A percentile compares a stretch with the other conserved stretches of the same genome.
Conservation (phyloP, 306 rosid species). For the Ormosia semicastrata region DNA sequence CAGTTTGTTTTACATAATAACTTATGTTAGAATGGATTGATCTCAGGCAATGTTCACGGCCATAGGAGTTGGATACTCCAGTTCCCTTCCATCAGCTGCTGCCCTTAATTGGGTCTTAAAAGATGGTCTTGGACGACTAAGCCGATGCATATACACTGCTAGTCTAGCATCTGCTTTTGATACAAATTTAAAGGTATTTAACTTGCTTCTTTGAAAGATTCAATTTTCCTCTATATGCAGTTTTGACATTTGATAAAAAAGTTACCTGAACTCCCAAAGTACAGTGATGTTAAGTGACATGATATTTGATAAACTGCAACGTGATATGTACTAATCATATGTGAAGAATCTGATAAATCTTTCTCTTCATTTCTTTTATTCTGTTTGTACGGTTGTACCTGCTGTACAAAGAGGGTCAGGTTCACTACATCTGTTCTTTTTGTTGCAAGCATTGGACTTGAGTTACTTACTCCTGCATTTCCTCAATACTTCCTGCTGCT, state of each 20-base stretch:
- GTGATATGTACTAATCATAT: not conserved
- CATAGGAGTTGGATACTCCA: constrained; percentile 79
- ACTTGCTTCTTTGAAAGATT: not conserved
- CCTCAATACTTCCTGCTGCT: constrained; percentile 79
- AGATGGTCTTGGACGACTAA: constrained; percentile 89
- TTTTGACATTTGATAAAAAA: constrained; percentile 25
- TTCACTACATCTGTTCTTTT: constrained; percentile 72
- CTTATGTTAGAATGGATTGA: constrained; percentile 37
- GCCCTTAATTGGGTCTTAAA: constrained; percentile 91
- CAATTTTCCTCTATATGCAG: not conserved
- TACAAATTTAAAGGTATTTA: constrained; percentile 81
- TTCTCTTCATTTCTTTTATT: not conserved
- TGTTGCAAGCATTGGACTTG: constrained; percentile 82
- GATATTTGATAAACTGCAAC: constrained; percentile 37
- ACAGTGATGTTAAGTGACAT: constrained; percentile 19
- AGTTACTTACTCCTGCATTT: constrained; percentile 78
- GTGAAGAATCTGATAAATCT: constrained; percentile 2
- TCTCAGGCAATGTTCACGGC: constrained; percentile 91
- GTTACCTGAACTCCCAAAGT: not conserved
- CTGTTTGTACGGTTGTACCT: not conserved
- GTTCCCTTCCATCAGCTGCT: constrained; percentile 92
- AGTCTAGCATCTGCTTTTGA: constrained; percentile 86
- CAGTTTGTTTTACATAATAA: constrained; percentile 5
- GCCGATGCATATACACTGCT: constrained; percentile 89
- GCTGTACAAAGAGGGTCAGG: constrained; percentile 77